Base-by-base conservation (phyloP, 805 yeast species). In the Candida boidinii region DNA sequence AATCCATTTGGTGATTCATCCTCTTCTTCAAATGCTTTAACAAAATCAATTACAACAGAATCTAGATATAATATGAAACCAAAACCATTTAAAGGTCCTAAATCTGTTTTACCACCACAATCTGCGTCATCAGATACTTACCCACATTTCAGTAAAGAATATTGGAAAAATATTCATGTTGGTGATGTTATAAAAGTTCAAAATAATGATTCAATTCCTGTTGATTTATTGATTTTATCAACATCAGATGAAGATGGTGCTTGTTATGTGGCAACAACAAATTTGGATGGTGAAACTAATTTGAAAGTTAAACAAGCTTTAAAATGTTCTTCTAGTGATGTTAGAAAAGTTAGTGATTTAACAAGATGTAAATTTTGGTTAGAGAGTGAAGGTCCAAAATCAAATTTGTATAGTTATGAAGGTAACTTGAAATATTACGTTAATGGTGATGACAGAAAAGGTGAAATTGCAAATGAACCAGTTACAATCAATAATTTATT, bases 361-460 rank as follows among this genome's bases (percentile, higher is more conserved):
- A 62, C 68, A 6, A 62, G 65, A 45, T 58, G 73, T 33, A 66
- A 65, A 41, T 80, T 80, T 44, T 72, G 79, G 71, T 58, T 82
- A n/a, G 85, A 82, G 43, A 72, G 82, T 60, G 92, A 83, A 58
- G 90, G 87, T 7, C 94, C 94, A 12, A 86, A 82, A 53, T 70
- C 87, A 1, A 81, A 80, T 49, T 60, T 83, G 42, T 83, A 83
- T 53, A 68, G 77, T 26, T 83, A 81, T 47, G 83, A 80, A 51
- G 94, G 92, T 42, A 79, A 76, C 44, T 47, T 79, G 40, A 71
- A 68, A 42, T 73, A 68, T 35, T 49, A 49, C 34, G 56, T 49
- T 16, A 48, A 48, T 33, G 60, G 60, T 30, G 70, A 69, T 31
- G 54, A 56, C 21, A 49, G 50, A 14, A 21, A 36, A 4, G 53